These are phyloP conservation scores for Nakazawaea holstii DNA, from an alignment of 805 yeast species.

Conservation along the genomic window DNA sequence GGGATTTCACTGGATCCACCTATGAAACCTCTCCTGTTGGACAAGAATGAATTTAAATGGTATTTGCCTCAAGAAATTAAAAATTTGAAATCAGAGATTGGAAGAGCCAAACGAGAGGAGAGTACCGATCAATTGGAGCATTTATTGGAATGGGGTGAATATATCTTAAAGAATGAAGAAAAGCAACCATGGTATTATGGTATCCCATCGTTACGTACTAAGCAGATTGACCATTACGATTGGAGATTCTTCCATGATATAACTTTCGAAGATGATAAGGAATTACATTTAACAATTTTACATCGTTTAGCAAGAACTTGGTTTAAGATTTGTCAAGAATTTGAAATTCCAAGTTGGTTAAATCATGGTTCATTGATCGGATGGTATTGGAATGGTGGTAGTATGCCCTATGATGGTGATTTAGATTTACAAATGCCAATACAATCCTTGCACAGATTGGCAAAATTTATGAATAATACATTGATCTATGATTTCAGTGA, in stretches of 20 bases:
- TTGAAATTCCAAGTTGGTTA: conserved; percentile 46
- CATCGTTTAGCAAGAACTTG: conserved; percentile 43
- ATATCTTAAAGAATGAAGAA: not conserved
- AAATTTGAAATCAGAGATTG: not conserved
- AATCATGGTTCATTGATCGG: conserved; percentile 58
- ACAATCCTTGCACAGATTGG: conserved; percentile 21
- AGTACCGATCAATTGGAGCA: not conserved
- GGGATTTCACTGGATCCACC: not conserved
- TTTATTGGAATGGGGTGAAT: conserved; percentile 1
- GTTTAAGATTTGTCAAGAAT: conserved; percentile 36
- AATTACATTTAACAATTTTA: conserved; percentile 25
- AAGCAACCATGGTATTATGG: conserved; percentile 11
- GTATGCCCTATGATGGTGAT: conserved; percentile 58
- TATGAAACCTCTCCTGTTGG: not conserved
- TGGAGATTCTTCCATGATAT: conserved; percentile 45
- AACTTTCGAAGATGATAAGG: conserved; percentile 22
- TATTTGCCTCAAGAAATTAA: conserved; percentile 5
- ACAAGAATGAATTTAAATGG: conserved; percentile 4
- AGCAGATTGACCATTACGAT: conserved; percentile 35
- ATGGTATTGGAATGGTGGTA: conserved; percentile 54
- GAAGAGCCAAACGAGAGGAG: not conserved
- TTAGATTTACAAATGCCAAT: conserved; percentile 56
- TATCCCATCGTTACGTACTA: conserved; percentile 9
- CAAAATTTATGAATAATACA: conserved; percentile 37
- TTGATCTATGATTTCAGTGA: conserved; percentile 31